Percentiles rank a stretch among this genome's conserved stretches.
Evolutionary conservation across 352 stramenopile species (phyloP).

Genomic region (Blastocystis sp.): DNA sequence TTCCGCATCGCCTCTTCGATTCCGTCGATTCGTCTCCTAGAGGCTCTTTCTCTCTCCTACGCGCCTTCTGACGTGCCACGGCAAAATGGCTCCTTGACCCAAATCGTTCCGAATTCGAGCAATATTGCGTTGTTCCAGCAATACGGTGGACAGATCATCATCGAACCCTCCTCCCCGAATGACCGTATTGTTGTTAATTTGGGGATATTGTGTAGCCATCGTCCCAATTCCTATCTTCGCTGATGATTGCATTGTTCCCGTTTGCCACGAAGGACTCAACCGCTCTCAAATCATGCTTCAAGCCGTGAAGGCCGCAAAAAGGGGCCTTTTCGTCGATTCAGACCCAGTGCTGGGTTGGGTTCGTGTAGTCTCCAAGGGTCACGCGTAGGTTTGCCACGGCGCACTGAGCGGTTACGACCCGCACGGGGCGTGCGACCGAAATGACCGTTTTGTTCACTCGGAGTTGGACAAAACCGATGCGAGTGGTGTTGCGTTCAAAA

Average conservation of each 20-base stretch:
- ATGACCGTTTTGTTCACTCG: constrained; percentile 21
- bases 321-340: neutral
- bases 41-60: neutral
- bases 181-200: neutral
- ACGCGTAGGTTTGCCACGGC: constrained; percentile 28
- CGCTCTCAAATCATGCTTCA: constrained; percentile 20
- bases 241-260: neutral
- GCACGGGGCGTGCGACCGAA: neutral
- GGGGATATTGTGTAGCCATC: neutral
- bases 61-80: too few species aligned
- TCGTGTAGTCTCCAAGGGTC: neutral
- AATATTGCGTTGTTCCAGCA: neutral
- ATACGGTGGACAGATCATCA: neutral
- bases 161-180: neutral
- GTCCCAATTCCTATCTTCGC: neutral
- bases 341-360: neutral
- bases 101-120: neutral
- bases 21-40: neutral
- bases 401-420: neutral
- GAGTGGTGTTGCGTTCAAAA: neutral
- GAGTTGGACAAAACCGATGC: neutral
- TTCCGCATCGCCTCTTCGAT: neutral
- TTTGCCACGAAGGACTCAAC: constrained; percentile 56
- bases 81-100: neutral
- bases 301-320: neutral